Percentiles rank a stretch among this genome's conserved stretches.
Evolutionary conservation across 768 basidiomycete species (phyloP).

Genomic region (Mrakia gelida): DNA sequence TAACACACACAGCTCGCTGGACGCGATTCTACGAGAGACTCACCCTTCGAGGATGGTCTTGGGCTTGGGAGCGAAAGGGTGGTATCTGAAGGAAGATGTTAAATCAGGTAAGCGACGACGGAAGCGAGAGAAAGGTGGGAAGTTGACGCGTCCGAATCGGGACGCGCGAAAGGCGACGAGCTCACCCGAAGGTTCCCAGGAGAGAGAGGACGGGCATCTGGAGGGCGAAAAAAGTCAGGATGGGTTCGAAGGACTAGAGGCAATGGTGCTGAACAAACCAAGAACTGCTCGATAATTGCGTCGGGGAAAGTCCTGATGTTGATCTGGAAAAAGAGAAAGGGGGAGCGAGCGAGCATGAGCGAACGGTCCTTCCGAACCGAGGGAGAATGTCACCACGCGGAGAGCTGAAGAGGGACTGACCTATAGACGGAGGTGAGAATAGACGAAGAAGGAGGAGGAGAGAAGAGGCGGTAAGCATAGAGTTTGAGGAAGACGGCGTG

Average conservation of each 20-base stretch:
- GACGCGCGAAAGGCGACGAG: background rate
- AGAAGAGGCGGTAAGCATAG: background rate
- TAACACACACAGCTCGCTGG: no score
- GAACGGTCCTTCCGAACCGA: background rate
- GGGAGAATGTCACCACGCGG: background rate
- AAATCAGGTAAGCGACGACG: background rate
- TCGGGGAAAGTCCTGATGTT: conserved; percentile 45
- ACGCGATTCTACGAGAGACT: no score
- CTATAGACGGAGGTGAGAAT: background rate
- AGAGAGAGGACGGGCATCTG: conserved; percentile 56
- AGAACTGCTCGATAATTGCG: conserved; percentile 47
- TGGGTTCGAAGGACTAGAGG: no score
- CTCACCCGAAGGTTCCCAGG: conserved; percentile 48
- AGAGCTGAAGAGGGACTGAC: background rate
- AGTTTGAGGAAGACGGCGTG: background rate
- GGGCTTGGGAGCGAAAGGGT: conserved; percentile 54
- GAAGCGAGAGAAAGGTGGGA: background rate
- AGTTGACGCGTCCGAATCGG: background rate
- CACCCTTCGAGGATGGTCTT: conserved; percentile 53
- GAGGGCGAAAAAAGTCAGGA: conserved; percentile 39
- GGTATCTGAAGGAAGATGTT: conserved; percentile 37
- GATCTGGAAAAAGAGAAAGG: conserved; percentile 35
- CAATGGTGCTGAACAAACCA: no score
- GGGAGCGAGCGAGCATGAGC: no score
- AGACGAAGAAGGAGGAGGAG: background rate